A percentile compares a stretch with the other conserved stretches of the same genome.
These are phyloP conservation scores for Alternaria viburni DNA, from an alignment of 2,329 filamentous ascomycete species.

Conservation along the genomic window DNA sequence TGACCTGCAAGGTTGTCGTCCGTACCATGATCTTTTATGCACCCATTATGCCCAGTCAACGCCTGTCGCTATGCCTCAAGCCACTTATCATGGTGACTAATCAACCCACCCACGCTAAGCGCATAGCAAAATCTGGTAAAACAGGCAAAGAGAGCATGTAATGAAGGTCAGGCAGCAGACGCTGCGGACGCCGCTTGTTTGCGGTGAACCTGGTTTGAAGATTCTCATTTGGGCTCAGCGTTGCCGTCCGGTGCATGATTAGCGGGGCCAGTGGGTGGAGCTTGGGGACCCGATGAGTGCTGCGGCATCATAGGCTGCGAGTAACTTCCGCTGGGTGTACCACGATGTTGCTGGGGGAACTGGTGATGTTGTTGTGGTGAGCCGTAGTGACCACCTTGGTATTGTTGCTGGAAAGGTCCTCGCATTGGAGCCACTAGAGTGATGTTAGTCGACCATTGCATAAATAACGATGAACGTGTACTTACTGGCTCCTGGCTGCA, in stretches of 20 bases:
- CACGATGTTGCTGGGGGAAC: conserved; percentile 49
- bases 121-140: conserved; percentile 33
- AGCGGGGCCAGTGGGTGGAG: conserved; percentile 42
- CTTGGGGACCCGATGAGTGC: conserved; percentile 48
- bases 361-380: conserved; percentile 50
- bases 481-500: conserved; percentile 77
- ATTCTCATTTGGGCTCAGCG: conserved; percentile 48
- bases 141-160: conserved; percentile 15
- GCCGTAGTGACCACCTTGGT: conserved; percentile 47
- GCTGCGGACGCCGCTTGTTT: conserved; percentile 10
- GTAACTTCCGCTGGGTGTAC: conserved; percentile 50
- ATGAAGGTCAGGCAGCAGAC: conserved; percentile 7
- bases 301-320: conserved; percentile 52
- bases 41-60: conserved; percentile 37
- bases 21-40: conserved; percentile 16
- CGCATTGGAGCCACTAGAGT: conserved; percentile 48
- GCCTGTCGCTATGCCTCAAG: conserved; percentile 48
- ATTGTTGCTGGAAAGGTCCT: conserved; percentile 47
- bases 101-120: conserved; percentile 39
- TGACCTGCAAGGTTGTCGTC: background rate
- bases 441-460: conserved; percentile 13
- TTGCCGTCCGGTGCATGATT: conserved; percentile 41
- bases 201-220: conserved; percentile 13
- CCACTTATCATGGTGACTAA: conserved; percentile 25
- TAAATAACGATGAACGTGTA: conserved; percentile 32